Base-by-base conservation (phyloP, 2,329 filamentous ascomycete species). In the Byssochlamys sp. region DNA sequence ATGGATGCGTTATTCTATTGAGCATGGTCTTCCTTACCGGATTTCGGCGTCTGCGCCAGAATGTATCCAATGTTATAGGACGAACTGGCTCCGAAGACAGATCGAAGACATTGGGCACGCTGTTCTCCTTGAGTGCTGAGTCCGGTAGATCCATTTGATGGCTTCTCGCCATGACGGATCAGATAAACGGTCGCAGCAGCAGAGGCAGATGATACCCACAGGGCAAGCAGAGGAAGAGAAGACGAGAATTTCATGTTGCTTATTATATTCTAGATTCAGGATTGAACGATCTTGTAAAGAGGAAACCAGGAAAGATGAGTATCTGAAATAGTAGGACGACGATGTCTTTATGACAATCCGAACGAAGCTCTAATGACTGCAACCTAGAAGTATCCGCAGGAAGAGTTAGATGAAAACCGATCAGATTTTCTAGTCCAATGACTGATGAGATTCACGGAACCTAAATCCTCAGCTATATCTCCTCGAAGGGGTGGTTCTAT, bases 91-190 rank as follows among this genome's bases (percentile, higher is more conserved):
- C 81, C 80, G 64, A 86, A 86, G 0, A 86, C 80, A 7, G 62
- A 72, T 10, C 79, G 73, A n/a, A 86, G 70, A 61, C 83, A 85
- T 63, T 86, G 79, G 0, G 83, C 80, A 14, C 84, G 80, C 67
- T 82, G 58, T 56, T 77, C 61, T n/a, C 84, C 84, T 59, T 77
- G 64, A 0, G 75, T 62, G 57, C 69, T 82, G 52, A 86, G 72
- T 1, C 82, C 82, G 57, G 77, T 70, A 33, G 73, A 72, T 14
- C 76, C 75, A 39, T 75, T 68, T 1, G 65, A 57, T 2, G 83
- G 83, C 69, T 86, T 86, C 68, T 86, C 84, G 58, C 83, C 84
- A 61, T 86, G 84, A 19, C 83, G 80, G 66, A 86, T 86, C 7
- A 86, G 71, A 65, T 84, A 86, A 31, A 86, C 80, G 0, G 78